Evolutionary conservation across 768 basidiomycete species (phyloP), one percentile per base, ranked within the genome.

Genomic region (Termitomyces bulborhizus): DNA sequence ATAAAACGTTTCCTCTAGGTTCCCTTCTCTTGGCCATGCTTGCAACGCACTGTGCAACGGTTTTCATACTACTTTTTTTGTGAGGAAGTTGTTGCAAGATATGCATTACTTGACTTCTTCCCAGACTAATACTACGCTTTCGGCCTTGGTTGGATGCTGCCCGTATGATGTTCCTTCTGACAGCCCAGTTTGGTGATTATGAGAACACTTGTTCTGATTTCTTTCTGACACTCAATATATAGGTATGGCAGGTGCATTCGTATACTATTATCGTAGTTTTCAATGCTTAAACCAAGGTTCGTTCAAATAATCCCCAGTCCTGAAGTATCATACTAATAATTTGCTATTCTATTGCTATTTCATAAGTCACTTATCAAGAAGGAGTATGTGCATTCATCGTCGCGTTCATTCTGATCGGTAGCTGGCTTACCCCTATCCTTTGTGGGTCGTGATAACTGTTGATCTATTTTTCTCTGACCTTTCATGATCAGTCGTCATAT

Each of bases 91-190:
- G 3, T 7, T 29, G 7, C 42, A 27, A 24, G 40, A n/a, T 16
- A 46, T 56, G 54, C 54, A 51, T 43, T 39, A 36, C 8, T 45
- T 51, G 26, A 26, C 15, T 44, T 26, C 34, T 37, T 29, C n/a
- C 4, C 42, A 82, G 81, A 56, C 66, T 82, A 26, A 61, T 82
- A 36, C 62, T 77, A 1, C 56, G 67, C 40, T 84, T 83, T 46
- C 72, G 80, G 39, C 61, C 68, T 13, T 84, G 81, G 81, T 63
- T 83, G 4, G 84, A 85, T 60, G 72, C 71, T 1, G 77, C 79
- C 11, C 74, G 82, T 31, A 62, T 84, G 27, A 46, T 75, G 27
- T 71, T 81, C 45, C 65, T 85, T 18, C 55, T 80, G 8, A 40
- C 74, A 12, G 62, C 65, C 26, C 82, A 85, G 51, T 65, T 75